Conservation (phyloP, 805 yeast genomes). For the Yarrowia phangngaensis region DNA sequence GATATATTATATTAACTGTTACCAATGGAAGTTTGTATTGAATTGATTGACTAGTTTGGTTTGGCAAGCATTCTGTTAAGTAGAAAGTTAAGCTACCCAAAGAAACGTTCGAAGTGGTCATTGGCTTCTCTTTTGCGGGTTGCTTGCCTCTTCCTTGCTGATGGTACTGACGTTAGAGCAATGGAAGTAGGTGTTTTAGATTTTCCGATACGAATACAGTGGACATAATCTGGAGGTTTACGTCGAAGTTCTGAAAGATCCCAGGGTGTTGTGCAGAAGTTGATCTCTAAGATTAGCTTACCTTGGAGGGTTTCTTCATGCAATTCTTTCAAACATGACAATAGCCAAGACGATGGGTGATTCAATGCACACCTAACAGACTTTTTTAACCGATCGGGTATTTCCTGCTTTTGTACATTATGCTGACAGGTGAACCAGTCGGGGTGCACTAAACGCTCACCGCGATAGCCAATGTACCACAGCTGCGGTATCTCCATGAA, state of each 20-base stretch:
- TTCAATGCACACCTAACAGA: neutral
- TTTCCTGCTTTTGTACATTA: neutral
- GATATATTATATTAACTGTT: too few species aligned
- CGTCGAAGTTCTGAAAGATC: conserved; percentile 2
- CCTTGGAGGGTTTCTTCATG: neutral
- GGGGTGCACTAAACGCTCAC: neutral
- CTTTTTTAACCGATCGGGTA: conserved; percentile 6
- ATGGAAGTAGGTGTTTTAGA: too few species aligned
- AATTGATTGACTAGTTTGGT: too few species aligned
- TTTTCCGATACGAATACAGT: conserved; percentile 11
- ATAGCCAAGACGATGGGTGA: conserved; percentile 18
- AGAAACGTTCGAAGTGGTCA: neutral
- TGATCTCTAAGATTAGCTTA: conserved; percentile 12
- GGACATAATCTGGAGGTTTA: conserved; percentile 5
- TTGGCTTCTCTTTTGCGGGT: neutral
- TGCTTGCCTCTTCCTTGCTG: neutral
- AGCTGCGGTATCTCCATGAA: conserved; percentile 5
- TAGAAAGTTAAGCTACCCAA: conserved; percentile 2
- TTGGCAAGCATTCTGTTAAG: too few species aligned
- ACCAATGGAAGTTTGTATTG: too few species aligned
- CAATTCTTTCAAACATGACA: conserved; percentile 10
- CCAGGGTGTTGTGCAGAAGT: conserved; percentile 7
- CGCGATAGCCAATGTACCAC: conserved; percentile 13
- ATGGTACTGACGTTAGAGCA: neutral
- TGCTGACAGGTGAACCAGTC: conserved; percentile 8